A percentile compares a stretch with the other conserved stretches of the same genome.
Conservation (phyloP, 306 rosid genomes). For the Prunus mume region DNA sequence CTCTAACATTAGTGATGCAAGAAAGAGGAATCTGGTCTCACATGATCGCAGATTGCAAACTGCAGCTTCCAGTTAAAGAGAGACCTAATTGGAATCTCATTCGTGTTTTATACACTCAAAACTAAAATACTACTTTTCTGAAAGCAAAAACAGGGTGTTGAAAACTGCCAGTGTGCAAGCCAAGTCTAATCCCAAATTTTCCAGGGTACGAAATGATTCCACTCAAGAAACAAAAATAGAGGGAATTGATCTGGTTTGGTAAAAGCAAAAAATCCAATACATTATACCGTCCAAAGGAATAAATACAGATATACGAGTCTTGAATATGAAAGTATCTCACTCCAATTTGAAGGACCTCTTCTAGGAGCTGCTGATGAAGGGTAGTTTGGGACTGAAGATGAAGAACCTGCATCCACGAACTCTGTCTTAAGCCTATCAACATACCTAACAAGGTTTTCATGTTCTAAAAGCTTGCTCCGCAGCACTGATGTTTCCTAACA, state of each 20-base stretch:
- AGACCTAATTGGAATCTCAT: not conserved
- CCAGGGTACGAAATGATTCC: not conserved
- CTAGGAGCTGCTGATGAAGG: slow-evolving; percentile 59
- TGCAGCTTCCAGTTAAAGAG: not conserved
- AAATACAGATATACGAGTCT: not conserved
- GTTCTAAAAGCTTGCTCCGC: slow-evolving; percentile 65
- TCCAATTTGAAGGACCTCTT: slow-evolving; percentile 53
- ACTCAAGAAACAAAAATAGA: not conserved
- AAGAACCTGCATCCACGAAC: slow-evolving; percentile 45
- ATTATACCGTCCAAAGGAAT: not conserved
- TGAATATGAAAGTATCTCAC: slow-evolving; percentile 46
- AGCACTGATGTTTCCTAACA: slow-evolving; percentile 76
- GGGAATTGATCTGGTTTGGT: not conserved
- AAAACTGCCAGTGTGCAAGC: not conserved
- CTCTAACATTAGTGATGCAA: not conserved
- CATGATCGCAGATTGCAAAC: not conserved
- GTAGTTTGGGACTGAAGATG: slow-evolving; percentile 45
- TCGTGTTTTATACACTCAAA: not conserved
- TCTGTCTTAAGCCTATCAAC: slow-evolving; percentile 57
- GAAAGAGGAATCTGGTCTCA: slow-evolving; percentile 1
- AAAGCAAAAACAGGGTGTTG: not conserved
- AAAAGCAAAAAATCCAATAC: not conserved
- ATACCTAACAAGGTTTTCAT: slow-evolving; percentile 66
- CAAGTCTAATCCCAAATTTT: not conserved
- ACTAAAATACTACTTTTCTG: not conserved